Evolutionary conservation across 202 grass and related monocot genomes (phyloP).

Genomic region (Schoenoplectus tabernaemontani): DNA sequence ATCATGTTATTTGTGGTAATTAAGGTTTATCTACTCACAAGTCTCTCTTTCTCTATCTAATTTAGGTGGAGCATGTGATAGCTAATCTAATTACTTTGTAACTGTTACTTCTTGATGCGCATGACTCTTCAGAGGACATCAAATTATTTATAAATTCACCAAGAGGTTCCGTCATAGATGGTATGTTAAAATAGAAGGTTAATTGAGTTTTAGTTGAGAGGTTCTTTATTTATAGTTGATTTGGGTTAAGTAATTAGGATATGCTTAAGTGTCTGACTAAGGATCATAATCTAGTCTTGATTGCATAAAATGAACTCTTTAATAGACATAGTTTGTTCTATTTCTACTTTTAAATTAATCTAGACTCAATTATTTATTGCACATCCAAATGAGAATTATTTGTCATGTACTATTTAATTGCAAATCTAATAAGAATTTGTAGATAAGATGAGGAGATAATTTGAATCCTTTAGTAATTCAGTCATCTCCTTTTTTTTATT

Average conservation of each 20-base stretch:
- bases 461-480: neutral
- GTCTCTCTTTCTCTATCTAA: neutral
- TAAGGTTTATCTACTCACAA: neutral
- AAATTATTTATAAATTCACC: conserved; percentile 96
- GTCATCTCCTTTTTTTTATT: conserved; percentile 3
- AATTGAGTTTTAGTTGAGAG: neutral
- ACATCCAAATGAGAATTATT: too few species aligned
- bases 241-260: neutral
- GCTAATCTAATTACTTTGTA: conserved; percentile 83
- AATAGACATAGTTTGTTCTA: too few species aligned
- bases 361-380: too few species aligned
- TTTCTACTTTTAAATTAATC: too few species aligned
- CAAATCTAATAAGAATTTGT: too few species aligned
- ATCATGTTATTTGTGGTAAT: neutral
- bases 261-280: neutral
- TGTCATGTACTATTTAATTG: too few species aligned
- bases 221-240: neutral
- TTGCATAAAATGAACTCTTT: too few species aligned
- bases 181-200: too few species aligned
- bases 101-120: conserved; percentile 75
- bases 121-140: conserved; percentile 77
- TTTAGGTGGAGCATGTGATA: conserved; percentile 66
- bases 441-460: too few species aligned
- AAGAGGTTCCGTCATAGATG: conserved; percentile 76
- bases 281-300: neutral